phyloP scores from a whole-genome alignment of 345 rosid genomes.

The Populus ilicifolia region DNA sequence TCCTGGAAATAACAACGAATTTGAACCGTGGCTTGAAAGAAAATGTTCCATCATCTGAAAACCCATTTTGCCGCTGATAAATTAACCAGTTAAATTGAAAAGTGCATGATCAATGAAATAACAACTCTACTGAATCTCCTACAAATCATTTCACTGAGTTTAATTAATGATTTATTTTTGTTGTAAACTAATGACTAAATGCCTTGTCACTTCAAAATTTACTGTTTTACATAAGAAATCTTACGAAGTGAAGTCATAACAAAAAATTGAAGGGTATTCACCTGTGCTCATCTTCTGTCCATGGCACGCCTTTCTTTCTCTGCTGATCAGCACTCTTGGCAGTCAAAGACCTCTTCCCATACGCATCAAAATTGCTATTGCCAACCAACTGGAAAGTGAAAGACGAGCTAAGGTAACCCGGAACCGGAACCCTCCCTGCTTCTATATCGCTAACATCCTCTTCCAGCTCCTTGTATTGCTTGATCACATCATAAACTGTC shows the following conservation, averaged over 20 bases:
- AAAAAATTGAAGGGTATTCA: slow-evolving; percentile 14
- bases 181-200: neutral
- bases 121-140: neutral
- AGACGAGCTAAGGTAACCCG: slow-evolving; percentile 53
- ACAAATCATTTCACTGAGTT: neutral
- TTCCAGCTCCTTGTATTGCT: slow-evolving; percentile 61
- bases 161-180: neutral
- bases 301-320: slow-evolving; percentile 90
- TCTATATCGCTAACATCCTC: slow-evolving; percentile 69
- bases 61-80: neutral
- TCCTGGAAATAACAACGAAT: neutral
- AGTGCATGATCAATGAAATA: neutral
- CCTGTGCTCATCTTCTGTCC: slow-evolving; percentile 99
- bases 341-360: slow-evolving; percentile 49
- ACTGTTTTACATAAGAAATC: neutral
- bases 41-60: neutral
- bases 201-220: neutral
- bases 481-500: slow-evolving; percentile 60
- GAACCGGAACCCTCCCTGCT: slow-evolving; percentile 70
- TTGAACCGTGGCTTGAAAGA: neutral
- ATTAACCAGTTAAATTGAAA: neutral
- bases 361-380: slow-evolving; percentile 32
- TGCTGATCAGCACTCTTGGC: slow-evolving; percentile 58
- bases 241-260: neutral
- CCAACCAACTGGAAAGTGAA: slow-evolving; percentile 35